Evolutionary conservation across 2,329 filamentous ascomycete genomes (phyloP), one percentile per base, ranked within the genome.

Genomic region (Acarospora socialis): DNA sequence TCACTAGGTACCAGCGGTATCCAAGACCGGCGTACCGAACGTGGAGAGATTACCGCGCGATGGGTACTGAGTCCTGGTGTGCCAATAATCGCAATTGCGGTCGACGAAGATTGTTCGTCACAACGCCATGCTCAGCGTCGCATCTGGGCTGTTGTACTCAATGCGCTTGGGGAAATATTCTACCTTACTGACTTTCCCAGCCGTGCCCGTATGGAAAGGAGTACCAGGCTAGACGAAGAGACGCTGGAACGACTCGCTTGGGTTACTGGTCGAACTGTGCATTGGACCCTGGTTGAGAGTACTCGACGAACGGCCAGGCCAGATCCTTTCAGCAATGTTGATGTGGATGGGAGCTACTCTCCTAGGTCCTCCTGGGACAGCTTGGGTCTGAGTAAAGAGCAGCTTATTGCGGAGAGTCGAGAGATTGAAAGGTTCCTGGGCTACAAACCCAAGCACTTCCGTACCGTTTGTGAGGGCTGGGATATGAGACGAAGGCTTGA

Each of bases 61-160:
- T 95, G 87, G 87, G 75, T 82, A 7, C 63, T 95, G 8, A 84
- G 83, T 48, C 90, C 90, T 3, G 90, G 90, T 23, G 84, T 95
- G 3, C 90, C 90, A 0, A 90, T 98, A 39, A 69, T 94, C 33
- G 71, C 74, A 1, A 73, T 98, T 38, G 72, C 72, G 26, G 70
- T 93, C 5, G 90, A 98, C 46, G 84, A 93, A 17, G 73, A 73
- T 32, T 90, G 84, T 53, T 86, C 68, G 29, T 54, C 66, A 16
- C 77, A 74, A 44, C 75, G 86, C 18, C 76, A 77, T 49, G 60
- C 68, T 3, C 63, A 75, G 30, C 70, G 72, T 8, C 75, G 86
- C 17, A 70, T 90, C 8, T 95, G 84, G 83, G 83, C 81, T n/a
- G 77, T 87, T 24, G 81, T 74, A n/a, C 57, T 98, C 32, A 98